Conservation (phyloP, 2,329 filamentous ascomycete species). For the Trichothecium roseum region DNA sequence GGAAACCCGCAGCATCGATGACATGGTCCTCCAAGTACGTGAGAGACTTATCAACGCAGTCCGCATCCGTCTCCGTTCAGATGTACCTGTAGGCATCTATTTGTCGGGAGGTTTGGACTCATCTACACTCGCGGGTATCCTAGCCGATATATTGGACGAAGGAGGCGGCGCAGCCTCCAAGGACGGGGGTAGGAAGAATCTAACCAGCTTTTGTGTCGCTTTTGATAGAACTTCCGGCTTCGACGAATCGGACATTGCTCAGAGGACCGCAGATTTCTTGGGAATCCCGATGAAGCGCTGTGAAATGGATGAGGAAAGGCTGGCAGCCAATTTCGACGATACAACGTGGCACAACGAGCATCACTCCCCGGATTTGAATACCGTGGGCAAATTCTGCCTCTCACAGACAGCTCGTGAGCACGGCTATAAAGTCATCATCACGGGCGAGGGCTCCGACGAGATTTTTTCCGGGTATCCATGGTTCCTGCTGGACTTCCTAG, state of each 20-base stretch:
- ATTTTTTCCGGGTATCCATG: conserved; percentile 41
- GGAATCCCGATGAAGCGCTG: conserved; percentile 17
- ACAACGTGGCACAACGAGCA: conserved; percentile 20
- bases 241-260: conserved; percentile 36
- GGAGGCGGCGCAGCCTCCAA: conserved; percentile 19
- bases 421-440: conserved; percentile 43
- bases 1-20: conserved; percentile 34
- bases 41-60: conserved; percentile 39
- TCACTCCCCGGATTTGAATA: conserved; percentile 35
- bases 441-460: conserved; percentile 42
- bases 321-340: conserved; percentile 19
- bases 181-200: conserved; percentile 30
- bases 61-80: conserved; percentile 40
- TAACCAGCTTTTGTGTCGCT: conserved; percentile 36
- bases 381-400: conserved; percentile 39
- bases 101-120: conserved; percentile 48
- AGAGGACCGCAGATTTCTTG: conserved; percentile 20
- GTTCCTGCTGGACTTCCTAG: conserved; percentile 34
- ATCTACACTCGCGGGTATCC: conserved; percentile 45
- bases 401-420: conserved; percentile 30
- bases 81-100: conserved; percentile 47
- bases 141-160: conserved; percentile 36
- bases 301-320: conserved; percentile 14
- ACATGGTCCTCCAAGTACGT: conserved; percentile 39
- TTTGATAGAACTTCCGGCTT: conserved; percentile 37